Evolutionary conservation across 805 yeast species (phyloP).

Genomic region (Cyberlindnera mycetangii): DNA sequence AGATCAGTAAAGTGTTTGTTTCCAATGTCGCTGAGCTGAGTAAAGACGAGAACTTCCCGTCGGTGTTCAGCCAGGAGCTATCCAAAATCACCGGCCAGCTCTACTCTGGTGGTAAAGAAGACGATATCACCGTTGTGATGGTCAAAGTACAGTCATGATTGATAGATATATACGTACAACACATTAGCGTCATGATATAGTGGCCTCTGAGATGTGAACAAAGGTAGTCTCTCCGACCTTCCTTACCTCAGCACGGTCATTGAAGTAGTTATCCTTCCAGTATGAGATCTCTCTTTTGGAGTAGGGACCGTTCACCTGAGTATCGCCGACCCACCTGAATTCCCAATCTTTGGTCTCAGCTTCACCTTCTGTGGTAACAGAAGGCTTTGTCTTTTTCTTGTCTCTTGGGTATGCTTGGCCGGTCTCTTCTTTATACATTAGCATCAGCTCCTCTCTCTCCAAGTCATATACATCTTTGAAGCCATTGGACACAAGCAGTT

Average conservation of each 20-base stretch:
- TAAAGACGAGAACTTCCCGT: constrained; percentile 68
- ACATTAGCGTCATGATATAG: background rate
- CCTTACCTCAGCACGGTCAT: constrained; percentile 41
- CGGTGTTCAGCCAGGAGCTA: constrained; percentile 83
- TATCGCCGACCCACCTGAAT: constrained; percentile 44
- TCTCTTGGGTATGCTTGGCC: constrained; percentile 36
- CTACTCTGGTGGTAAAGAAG: constrained; percentile 91
- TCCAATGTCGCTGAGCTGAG: constrained; percentile 65
- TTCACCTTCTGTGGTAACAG: constrained; percentile 21
- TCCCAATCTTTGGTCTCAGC: constrained; percentile 37
- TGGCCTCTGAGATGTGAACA: constrained; percentile 11
- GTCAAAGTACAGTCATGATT: constrained; percentile 36
- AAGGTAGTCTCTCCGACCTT: constrained; percentile 23
- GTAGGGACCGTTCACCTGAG: constrained; percentile 50
- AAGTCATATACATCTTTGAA: constrained; percentile 47
- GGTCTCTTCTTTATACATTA: constrained; percentile 41
- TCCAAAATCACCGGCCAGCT: constrained; percentile 61
- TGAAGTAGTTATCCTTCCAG: constrained; percentile 50
- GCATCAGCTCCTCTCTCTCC: constrained; percentile 52
- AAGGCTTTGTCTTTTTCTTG: constrained; percentile 6
- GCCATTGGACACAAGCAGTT: constrained; percentile 41
- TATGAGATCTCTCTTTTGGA: constrained; percentile 43
- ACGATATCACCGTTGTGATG: constrained; percentile 84
- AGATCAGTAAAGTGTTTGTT: constrained; percentile 56
- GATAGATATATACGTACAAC: background rate